Evolutionary conservation across 1,284 basidiomycete genomes (phyloP), one percentile per base, ranked within the genome.

Genomic region (Trametes hirsuta): DNA sequence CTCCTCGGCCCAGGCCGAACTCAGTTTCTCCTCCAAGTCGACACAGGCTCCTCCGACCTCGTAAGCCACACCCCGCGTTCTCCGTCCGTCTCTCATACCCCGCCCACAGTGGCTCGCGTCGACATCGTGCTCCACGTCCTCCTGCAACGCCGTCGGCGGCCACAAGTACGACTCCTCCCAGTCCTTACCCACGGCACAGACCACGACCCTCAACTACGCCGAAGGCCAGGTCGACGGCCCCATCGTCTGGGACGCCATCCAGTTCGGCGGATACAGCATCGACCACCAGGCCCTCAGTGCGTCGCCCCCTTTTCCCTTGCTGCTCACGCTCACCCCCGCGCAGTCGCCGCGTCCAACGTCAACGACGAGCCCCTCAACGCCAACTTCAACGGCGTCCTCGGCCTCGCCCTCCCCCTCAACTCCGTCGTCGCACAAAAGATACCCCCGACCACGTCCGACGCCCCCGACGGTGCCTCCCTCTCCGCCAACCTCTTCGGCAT

Each of bases 11-110:
- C 66, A 22, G 69, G 68, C 6, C 71, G 69, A 22, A 84, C 86
- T 61, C 78, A 79, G 22, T 72, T 87, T 36, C 82, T 79, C 3
- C 73, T 92, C 2, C 87, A 90, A 66, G 80, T 91, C 36, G 90
- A 92, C 66, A 89, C 87, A 0, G 90, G 90, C 37, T 91, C 89
- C 1, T 88, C 88, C 0, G 90, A 92, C 72, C 77, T 91, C 25
- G 88, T 89, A 58, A 65, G 85, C 75, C 18, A 37, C 42, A 2
- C 34, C 24, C 34, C 1, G 35, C 48, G 5, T 41, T 55, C 4
- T 12, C 25, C 44, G 21, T 39, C 5, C 46, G 42, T 18, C 15
- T 12, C 21, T 21, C 24, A 50, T 14, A 59, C 22, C 1, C n/a
- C 8, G 36, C 30, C 40, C 18, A 15, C 49, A 66, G 64, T 66